Evolutionary conservation across 331 rosid genomes (phyloP).

Genomic region (Rhamnella rubrinervis): DNA sequence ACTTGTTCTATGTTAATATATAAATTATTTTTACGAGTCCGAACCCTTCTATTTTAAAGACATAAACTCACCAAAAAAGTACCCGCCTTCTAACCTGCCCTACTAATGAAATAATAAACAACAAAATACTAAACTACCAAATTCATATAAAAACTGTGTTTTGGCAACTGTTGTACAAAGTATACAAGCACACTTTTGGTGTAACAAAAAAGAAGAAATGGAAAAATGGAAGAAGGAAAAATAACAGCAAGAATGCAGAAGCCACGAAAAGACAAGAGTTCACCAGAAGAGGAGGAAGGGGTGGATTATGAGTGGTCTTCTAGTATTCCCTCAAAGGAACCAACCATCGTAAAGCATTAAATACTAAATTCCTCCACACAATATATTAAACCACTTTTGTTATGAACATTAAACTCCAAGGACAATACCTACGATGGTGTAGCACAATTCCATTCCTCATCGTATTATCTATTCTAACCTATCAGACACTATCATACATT

Average conservation of each 20-base stretch:
- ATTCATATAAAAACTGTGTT: slow-evolving; percentile 2
- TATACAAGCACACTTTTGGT: slow-evolving; percentile 1
- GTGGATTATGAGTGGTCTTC: background rate
- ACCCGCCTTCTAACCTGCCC: no score
- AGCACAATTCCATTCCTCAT: slow-evolving; percentile 9
- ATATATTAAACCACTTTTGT: background rate
- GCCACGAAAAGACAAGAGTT: slow-evolving; percentile 6
- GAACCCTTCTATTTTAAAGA: no score
- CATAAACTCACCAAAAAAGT: no score
- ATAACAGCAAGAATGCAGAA: background rate
- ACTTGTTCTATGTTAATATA: no score
- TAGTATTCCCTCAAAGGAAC: background rate
- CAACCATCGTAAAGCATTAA: slow-evolving; percentile 11
- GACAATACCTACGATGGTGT: slow-evolving; percentile 1
- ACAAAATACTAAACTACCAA: background rate
- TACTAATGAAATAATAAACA: background rate
- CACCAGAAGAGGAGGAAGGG: background rate
- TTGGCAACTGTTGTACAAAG: background rate
- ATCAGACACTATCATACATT: slow-evolving; percentile 20
- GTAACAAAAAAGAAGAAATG: background rate
- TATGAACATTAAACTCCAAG: slow-evolving; percentile 21
- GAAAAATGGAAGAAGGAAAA: no score
- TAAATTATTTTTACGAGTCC: no score
- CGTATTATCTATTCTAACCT: slow-evolving; percentile 23
- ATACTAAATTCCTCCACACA: slow-evolving; percentile 15